Percentiles rank a stretch among this genome's conserved stretches.
These are phyloP conservation scores for Teratosphaeria epicoccoides DNA, from an alignment of 2,329 filamentous ascomycete genomes.

Conservation along the genomic window DNA sequence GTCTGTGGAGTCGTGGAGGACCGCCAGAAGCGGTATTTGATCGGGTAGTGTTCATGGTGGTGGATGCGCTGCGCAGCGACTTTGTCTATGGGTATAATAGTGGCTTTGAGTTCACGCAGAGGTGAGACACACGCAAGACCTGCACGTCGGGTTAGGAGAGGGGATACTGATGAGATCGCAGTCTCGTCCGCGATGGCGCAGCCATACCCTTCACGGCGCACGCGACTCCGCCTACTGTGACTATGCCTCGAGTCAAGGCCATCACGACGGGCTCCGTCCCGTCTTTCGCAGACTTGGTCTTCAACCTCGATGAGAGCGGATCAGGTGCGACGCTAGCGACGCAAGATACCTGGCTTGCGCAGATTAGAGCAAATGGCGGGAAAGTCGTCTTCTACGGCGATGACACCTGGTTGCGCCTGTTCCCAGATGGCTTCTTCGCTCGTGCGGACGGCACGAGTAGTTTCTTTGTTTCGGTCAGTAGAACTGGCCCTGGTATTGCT, in stretches of 20 bases:
- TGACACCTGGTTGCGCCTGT: slow-evolving; percentile 96
- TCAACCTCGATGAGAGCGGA: slow-evolving; percentile 93
- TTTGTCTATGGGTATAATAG: slow-evolving; percentile 79
- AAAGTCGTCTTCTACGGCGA: slow-evolving; percentile 93
- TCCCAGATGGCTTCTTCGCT: slow-evolving; percentile 63
- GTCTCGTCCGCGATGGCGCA: slow-evolving; percentile 69
- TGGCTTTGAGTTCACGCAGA: slow-evolving; percentile 80
- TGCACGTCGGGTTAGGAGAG: neutral
- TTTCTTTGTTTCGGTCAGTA: slow-evolving; percentile 89
- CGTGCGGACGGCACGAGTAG: slow-evolving; percentile 87
- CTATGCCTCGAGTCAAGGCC: slow-evolving; percentile 94
- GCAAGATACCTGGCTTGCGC: slow-evolving; percentile 93
- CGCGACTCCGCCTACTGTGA: slow-evolving; percentile 93
- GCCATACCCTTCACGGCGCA: slow-evolving; percentile 92
- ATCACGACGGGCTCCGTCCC: slow-evolving; percentile 97
- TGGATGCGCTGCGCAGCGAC: slow-evolving; percentile 89
- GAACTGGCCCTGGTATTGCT: slow-evolving; percentile 22
- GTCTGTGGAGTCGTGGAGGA: slow-evolving; percentile 3
- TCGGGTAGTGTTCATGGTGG: slow-evolving; percentile 91
- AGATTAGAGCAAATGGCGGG: slow-evolving; percentile 68
- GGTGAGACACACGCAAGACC: slow-evolving; percentile 42
- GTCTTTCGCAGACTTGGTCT: slow-evolving; percentile 90
- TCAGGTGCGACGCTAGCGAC: slow-evolving; percentile 74
- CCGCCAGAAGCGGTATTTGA: slow-evolving; percentile 66
- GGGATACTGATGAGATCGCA: slow-evolving; percentile 28